These are phyloP conservation scores for Boletus subluridellus DNA, from an alignment of 1,284 basidiomycete species.

Conservation along the genomic window DNA sequence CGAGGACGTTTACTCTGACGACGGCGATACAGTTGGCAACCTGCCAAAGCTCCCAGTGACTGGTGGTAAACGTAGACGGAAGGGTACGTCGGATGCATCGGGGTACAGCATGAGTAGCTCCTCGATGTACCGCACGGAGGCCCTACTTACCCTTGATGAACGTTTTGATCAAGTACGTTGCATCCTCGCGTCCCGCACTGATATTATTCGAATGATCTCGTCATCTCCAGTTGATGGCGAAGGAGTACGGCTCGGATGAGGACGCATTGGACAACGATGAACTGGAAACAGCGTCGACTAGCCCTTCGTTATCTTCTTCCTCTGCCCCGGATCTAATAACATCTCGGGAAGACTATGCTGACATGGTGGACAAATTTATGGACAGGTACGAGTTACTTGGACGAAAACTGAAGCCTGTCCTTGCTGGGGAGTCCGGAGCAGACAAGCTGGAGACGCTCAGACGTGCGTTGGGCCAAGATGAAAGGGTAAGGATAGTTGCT, in stretches of 20 bases:
- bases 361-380: slow-evolving; percentile 93
- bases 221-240: slow-evolving; percentile 56
- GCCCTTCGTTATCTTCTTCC: slow-evolving; percentile 52
- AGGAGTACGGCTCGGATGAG: slow-evolving; percentile 69
- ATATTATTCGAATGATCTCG: neutral
- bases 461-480: slow-evolving; percentile 71
- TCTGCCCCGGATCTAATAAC: slow-evolving; percentile 74
- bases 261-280: slow-evolving; percentile 42
- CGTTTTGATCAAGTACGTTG: slow-evolving; percentile 82
- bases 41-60: slow-evolving; percentile 71
- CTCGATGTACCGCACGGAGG: slow-evolving; percentile 91
- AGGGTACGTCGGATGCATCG: slow-evolving; percentile 77
- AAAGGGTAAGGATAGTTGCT: slow-evolving; percentile 39
- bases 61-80: slow-evolving; percentile 73
- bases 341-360: slow-evolving; percentile 83
- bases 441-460: slow-evolving; percentile 81
- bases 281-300: slow-evolving; percentile 33
- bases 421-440: slow-evolving; percentile 65
- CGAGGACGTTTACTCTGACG: slow-evolving; percentile 60
- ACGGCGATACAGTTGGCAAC: slow-evolving; percentile 74
- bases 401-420: slow-evolving; percentile 76
- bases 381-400: slow-evolving; percentile 91
- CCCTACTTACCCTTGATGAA: slow-evolving; percentile 86
- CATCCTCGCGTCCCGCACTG: neutral
- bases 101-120: slow-evolving; percentile 97